A percentile compares a stretch with the other conserved stretches of the same genome.
Conservation (phyloP, 257 asterid genomes). For the Nicotiana knightiana region DNA sequence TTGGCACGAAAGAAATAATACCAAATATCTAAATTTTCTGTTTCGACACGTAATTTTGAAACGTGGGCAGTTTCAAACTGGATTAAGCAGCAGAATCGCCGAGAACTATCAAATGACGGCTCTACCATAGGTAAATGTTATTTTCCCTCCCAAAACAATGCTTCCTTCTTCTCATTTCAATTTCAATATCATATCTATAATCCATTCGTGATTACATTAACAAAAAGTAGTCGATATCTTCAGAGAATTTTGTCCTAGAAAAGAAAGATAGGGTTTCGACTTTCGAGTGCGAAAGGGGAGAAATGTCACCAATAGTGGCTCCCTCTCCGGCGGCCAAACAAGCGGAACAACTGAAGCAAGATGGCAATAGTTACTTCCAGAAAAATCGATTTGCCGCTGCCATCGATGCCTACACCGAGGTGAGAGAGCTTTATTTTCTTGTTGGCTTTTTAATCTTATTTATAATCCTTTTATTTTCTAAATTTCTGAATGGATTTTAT, state of each 20-base stretch:
- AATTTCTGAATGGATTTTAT: slow-evolving; percentile 7
- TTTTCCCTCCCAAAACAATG: neutral
- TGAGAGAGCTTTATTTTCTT: slow-evolving; percentile 1
- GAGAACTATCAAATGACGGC: neutral
- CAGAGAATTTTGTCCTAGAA: neutral
- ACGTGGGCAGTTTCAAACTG: too few relatives aligned
- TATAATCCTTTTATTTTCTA: neutral
- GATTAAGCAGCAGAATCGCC: too few relatives aligned
- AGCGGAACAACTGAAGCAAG: slow-evolving; percentile 72
- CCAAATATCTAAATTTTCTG: too few relatives aligned
- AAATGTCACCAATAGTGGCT: slow-evolving; percentile 52
- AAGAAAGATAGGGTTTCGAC: neutral
- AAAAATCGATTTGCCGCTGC: slow-evolving; percentile 76
- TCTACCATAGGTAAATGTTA: neutral
- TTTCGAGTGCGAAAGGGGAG: too few relatives aligned
- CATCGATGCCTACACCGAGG: slow-evolving; percentile 93
- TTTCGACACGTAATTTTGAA: too few relatives aligned
- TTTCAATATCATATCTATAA: too few relatives aligned
- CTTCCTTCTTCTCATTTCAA: neutral
- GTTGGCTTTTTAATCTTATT: neutral
- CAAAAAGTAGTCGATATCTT: neutral
- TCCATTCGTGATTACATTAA: neutral
- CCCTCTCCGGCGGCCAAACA: slow-evolving; percentile 30
- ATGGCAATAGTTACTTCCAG: slow-evolving; percentile 68
- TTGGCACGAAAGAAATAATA: too few relatives aligned